Base-by-base conservation (phyloP, 2,329 filamentous ascomycete species). In the Claviceps sp. region DNA sequence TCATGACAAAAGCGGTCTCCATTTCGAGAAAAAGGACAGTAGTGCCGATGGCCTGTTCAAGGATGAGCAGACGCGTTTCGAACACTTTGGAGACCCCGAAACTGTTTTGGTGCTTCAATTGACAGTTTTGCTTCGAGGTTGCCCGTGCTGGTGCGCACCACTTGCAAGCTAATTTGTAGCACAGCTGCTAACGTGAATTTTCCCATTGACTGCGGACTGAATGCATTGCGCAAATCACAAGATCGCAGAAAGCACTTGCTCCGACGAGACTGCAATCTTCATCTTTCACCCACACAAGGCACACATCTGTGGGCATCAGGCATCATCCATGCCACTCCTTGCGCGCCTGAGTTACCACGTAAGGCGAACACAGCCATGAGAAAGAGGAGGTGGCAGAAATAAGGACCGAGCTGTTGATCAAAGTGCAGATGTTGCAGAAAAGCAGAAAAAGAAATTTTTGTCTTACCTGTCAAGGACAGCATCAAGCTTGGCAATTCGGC, bases 401-500 rank as follows among this genome's bases (percentile, higher is more conserved):
- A n/a, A 45, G 14, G 22, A 30, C 24, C 9, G 38, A 9, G 38
- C 11, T 36, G 16, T 26, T 16, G 41, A 47, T 5, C 8, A 16
- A 16, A 51, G 24, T 67, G 36, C 41, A 56, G 55, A 50, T 42
- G 47, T 55, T 47, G 47, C 18, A 44, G n/a, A 14, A 49, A 51
- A 50, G 43, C 20, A 36, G 55, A 54, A 56, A 48, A 54, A 53
- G 51, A 58, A 54, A 52, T 56, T 48, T 40, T 37, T 36, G 26
- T 40, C 88, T 84, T 82, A 97, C 91, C 89, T 94, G 74, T 97
- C 91, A 69, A 96, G 72, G 66, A 82, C 76, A 57, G 89, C 84
- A 67, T 94, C 78, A 30, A 85, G 79, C 61, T 78, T 77, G 64
- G 86, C 89, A 57, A 95, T 68, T 69, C 71, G 78, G 61, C 89